Percentiles rank a stretch among this genome's conserved stretches.
Conservation (phyloP, 805 yeast species). For the Candida anglica region DNA sequence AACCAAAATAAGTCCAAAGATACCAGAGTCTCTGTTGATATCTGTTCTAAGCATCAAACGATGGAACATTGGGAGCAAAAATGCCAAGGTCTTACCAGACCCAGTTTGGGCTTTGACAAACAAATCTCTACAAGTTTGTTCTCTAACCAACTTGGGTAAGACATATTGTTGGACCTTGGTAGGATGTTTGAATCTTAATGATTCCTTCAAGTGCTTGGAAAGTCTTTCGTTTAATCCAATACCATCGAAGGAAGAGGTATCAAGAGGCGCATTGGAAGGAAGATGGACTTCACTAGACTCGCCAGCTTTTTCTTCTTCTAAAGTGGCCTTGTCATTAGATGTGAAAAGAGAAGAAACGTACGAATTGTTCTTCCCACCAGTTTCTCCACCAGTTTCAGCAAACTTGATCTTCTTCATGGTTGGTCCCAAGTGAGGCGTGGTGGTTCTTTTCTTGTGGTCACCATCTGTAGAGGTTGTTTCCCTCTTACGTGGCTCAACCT, state of each 20-base stretch:
- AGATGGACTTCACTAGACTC: conserved; percentile 39
- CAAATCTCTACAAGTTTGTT: conserved; percentile 49
- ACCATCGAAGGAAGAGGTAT: conserved; percentile 64
- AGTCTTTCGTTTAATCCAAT: conserved; percentile 62
- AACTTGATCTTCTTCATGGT: conserved; percentile 35
- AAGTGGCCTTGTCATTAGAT: conserved; percentile 20
- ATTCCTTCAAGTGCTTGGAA: conserved; percentile 49
- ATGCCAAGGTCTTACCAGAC: conserved; percentile 93
- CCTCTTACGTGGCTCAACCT: conserved; percentile 9
- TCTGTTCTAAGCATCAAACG: conserved; percentile 54
- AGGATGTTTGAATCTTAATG: conserved; percentile 59
- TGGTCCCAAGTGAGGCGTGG: conserved; percentile 8
- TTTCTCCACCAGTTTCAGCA: conserved; percentile 47
- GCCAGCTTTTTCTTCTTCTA: conserved; percentile 3
- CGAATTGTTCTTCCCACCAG: conserved; percentile 55
- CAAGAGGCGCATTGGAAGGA: conserved; percentile 90
- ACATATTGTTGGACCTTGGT: conserved; percentile 85
- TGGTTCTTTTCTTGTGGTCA: conserved; percentile 8
- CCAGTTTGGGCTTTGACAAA: conserved; percentile 98
- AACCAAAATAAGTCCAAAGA: conserved; percentile 82
- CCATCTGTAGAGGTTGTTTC: conserved; percentile 1
- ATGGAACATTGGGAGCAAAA: conserved; percentile 76
- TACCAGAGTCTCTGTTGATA: conserved; percentile 64
- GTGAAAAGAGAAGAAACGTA: conserved; percentile 82
- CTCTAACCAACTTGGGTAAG: conserved; percentile 48